Base-by-base conservation (phyloP, 441 rosid genomes). In the Syzygium syzygioides region DNA sequence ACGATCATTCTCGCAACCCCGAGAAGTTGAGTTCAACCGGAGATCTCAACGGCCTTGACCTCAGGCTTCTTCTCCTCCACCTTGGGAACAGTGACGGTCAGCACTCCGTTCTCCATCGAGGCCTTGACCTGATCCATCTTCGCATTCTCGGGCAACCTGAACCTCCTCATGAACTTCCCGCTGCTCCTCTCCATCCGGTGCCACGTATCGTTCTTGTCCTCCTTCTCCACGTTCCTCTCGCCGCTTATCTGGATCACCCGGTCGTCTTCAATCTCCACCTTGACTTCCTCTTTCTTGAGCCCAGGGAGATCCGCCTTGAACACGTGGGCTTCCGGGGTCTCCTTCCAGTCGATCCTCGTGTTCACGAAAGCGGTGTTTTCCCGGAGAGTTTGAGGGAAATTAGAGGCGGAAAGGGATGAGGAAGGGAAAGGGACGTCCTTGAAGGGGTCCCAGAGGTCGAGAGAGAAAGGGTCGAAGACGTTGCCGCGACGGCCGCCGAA, bases 241-340 rank as follows among this genome's bases (percentile, higher is more conserved):
- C 96, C 95, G 57, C 93, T 93, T 26, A 93, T 93, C 79, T 89
- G 94, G 71, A 93, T 90, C 20, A 92, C 90, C 59, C 92, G 89
- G 54, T 91, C 95, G 45, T 92, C 94, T 56, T 93, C 93, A 11
- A 93, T 87, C 89, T 93, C 93, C 3, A 93, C 93, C 62, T 92
- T 94, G 83, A 92, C 93, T 55, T 92, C 94, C 79, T 93, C 93
- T n/a, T 91, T 94, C 93, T 90, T 92, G 54, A 92, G 85, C 48
- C 93, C 93, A 0, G 93, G 94, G 10, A 93, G 89, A 88, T 92
- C 95, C 1, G 94, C 95, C 91, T 91, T 90, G 91, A 94, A 93
- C 34, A 94, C 84, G 89, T 93, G 93, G 9, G 93, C 93, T 45
- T 90, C 94, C 9, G 93, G 92, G 4, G 95, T 93, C 79, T 94